Conservation (phyloP, 257 asterid species). For the Primulina huaijiensis region DNA sequence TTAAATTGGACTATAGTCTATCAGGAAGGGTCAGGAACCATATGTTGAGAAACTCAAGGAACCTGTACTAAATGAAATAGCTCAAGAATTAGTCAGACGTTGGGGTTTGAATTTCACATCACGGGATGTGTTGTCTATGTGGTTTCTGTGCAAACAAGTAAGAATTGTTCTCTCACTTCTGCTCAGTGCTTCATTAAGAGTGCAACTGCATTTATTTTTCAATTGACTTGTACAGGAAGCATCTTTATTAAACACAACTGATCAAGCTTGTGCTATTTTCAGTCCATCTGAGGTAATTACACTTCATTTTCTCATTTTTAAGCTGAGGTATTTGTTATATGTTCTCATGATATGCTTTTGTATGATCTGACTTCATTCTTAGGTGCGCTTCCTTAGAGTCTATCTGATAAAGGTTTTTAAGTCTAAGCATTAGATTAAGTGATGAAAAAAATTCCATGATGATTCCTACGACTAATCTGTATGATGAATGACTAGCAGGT, state of each 20-base stretch:
- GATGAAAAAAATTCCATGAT: not conserved
- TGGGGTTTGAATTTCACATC: slow-evolving; percentile 75
- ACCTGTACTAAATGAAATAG: slow-evolving; percentile 65
- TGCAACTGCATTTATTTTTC: slow-evolving; percentile 6
- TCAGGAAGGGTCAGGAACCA: slow-evolving; percentile 89
- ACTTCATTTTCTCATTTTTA: slow-evolving; percentile 20
- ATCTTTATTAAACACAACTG: slow-evolving; percentile 64
- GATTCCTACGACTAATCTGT: slow-evolving; percentile 22
- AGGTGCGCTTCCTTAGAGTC: slow-evolving; percentile 9
- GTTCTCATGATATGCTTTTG: slow-evolving; percentile 8
- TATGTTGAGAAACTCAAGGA: slow-evolving; percentile 69
- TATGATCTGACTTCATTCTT: slow-evolving; percentile 19
- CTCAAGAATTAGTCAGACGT: slow-evolving; percentile 49
- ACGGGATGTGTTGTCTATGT: slow-evolving; percentile 65
- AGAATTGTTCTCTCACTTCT: slow-evolving; percentile 11
- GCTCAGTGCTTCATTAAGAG: slow-evolving; percentile 19
- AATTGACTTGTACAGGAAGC: slow-evolving; percentile 70
- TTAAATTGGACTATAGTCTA: slow-evolving; percentile 42
- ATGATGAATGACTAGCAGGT: slow-evolving; percentile 41
- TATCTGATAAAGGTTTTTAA: not conserved
- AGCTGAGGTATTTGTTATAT: not conserved
- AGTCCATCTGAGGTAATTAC: slow-evolving; percentile 69
- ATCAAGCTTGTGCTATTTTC: slow-evolving; percentile 89
- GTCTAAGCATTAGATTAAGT: slow-evolving; percentile 1
- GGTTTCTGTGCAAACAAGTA: slow-evolving; percentile 96